Evolutionary conservation across 805 yeast genomes (phyloP).

Genomic region (Saturnispora mendoncae): DNA sequence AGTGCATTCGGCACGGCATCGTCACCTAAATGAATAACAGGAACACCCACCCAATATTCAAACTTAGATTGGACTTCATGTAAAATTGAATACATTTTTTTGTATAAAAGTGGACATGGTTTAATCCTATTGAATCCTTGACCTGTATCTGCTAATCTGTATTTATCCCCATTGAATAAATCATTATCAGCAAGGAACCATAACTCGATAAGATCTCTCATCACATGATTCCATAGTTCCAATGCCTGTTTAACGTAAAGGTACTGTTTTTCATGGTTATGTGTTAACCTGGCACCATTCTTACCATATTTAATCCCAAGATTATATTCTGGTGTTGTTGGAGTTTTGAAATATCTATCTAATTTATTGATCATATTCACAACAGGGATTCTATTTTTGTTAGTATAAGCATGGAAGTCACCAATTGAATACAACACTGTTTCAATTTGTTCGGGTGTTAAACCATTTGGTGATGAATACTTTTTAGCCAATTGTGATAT

Average conservation of each 20-base stretch:
- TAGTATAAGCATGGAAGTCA: conserved; percentile 65
- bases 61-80: conserved; percentile 59
- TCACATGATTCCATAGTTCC: conserved; percentile 66
- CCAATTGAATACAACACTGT: conserved; percentile 71
- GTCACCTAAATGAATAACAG: conserved; percentile 75
- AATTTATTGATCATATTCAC: conserved; percentile 49
- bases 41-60: conserved; percentile 65
- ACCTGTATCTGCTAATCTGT: conserved; percentile 62
- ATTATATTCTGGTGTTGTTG: conserved; percentile 30
- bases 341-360: conserved; percentile 35
- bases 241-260: conserved; percentile 69
- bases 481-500: conserved; percentile 49
- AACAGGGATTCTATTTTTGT: conserved; percentile 62
- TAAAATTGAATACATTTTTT: conserved; percentile 63
- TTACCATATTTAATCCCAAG: conserved; percentile 60
- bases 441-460: conserved; percentile 53
- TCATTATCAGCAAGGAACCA: conserved; percentile 77
- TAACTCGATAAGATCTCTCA: conserved; percentile 66
- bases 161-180: conserved; percentile 45
- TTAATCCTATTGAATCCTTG: conserved; percentile 76
- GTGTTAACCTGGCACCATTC: conserved; percentile 64
- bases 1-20: conserved; percentile 78
- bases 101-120: conserved; percentile 58
- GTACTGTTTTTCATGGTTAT: conserved; percentile 63
- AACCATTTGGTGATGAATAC: conserved; percentile 35